These are phyloP conservation scores for Malbranchea cinnamomea DNA, from an alignment of 2,329 filamentous ascomycete species.

Conservation along the genomic window DNA sequence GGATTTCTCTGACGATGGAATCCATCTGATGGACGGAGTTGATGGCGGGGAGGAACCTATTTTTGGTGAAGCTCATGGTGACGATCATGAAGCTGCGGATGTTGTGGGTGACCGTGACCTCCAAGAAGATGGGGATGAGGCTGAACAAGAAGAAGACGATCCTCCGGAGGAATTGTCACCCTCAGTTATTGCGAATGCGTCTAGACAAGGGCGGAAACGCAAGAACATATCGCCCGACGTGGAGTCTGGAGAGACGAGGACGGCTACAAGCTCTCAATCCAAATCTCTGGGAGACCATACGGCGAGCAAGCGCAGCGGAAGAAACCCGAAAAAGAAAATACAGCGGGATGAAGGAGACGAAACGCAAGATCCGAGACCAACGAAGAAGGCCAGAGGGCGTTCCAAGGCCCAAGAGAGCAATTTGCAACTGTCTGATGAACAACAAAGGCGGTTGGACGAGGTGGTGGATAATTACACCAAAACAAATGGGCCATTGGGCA, in stretches of 20 bases:
- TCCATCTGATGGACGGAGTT: conserved; percentile 14
- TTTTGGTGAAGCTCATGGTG: conserved; percentile 14
- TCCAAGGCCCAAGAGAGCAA: conserved; percentile 14
- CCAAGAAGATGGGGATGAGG: conserved; percentile 14
- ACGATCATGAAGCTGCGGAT: conserved; percentile 15
- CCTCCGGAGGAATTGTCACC: conserved; percentile 6
- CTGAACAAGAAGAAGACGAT: conserved; percentile 9
- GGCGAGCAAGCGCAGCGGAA: conserved; percentile 18
- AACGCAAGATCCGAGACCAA: conserved; percentile 16
- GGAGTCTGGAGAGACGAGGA: not conserved
- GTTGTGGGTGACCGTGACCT: conserved; percentile 14
- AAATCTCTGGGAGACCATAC: too few relatives aligned
- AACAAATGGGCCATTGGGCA: conserved; percentile 30
- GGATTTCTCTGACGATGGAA: conserved; percentile 24
- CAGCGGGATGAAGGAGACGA: conserved; percentile 10
- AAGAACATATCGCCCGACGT: conserved; percentile 5
- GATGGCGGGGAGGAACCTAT: conserved; percentile 20
- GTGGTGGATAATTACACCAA: conserved; percentile 30
- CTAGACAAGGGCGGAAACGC: conserved; percentile 8
- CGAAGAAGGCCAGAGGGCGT: conserved; percentile 20
- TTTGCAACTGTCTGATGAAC: conserved; percentile 16
- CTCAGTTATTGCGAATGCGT: conserved; percentile 4
- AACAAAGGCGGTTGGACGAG: conserved; percentile 24
- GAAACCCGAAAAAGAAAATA: conserved; percentile 15
- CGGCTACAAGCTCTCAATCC: too few relatives aligned